Base-by-base conservation (phyloP, 805 yeast genomes). In the Wickerhamiella australiensis region DNA sequence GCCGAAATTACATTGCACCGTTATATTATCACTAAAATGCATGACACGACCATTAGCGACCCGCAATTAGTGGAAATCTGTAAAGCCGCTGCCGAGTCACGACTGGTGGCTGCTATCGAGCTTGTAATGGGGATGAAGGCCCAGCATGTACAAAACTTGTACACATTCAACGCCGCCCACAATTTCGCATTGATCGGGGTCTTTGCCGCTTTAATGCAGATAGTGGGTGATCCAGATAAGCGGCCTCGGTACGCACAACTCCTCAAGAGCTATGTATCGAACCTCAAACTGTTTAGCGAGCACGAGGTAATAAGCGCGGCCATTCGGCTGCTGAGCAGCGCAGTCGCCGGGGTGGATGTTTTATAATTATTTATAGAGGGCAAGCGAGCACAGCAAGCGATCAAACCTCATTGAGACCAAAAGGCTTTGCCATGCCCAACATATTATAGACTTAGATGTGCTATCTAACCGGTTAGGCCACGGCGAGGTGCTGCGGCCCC, bases 1-100 rank as follows among this genome's bases (percentile, higher is more conserved):
- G 82, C 94, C 0, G 97, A 88, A 61, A 77, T 88, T 35, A 82
- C 92, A 0, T 68, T 88, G 21, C 96, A 88, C 63, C 68, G 96
- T n/a, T 56, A 64, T 25, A 66, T 67, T 20, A 63, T 66, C 31
- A 52, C 64, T 11, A 55, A 50, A 15, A 23, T 53, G 18, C 40
- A 53, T 47, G 49, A 56, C 57, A 6, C 71, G 72, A 52, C 62
- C 5, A 68, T 68, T 23, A 63, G 77, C 0, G 77, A 82, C 5
- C 66, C 65, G 8, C 82, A 80, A 53, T 64, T 82, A 21, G 68
- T 73, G 8, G 65, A 68, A 26, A 87, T 87, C 1, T 86, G 96
- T 61, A 73, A 95, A 40, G 71, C 80, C 25, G 95, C 96, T 0
- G 96, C 96, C 1, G 78, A 74, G 51, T 82, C 94, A 1, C 70